Conservation (phyloP, 176 grass and related monocot species). For the Musa acuminata region DNA sequence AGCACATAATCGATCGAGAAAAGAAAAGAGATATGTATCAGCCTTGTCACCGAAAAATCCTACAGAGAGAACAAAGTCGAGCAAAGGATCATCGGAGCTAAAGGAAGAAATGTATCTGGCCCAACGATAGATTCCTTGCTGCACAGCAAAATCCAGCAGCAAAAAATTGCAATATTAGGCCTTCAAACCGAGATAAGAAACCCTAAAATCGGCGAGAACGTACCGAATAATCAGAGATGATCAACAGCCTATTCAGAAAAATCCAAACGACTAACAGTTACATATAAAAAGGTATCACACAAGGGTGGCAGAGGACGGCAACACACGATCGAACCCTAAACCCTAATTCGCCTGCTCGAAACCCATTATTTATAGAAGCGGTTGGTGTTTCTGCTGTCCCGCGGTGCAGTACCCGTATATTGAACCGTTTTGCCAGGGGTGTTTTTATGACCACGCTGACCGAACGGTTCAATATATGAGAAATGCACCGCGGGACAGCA, state of each 20-base stretch:
- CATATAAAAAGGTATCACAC: too few relatives aligned
- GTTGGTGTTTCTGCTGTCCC: background rate
- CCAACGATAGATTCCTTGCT: constrained; percentile 20
- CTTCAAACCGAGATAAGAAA: background rate
- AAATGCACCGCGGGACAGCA: background rate
- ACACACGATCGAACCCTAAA: background rate
- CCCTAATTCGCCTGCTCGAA: background rate
- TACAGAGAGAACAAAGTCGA: background rate
- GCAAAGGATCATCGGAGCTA: constrained; percentile 14
- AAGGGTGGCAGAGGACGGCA: too few relatives aligned
- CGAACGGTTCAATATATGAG: too few relatives aligned
- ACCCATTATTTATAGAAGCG: background rate
- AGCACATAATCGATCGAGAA: too few relatives aligned
- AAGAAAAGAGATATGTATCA: background rate
- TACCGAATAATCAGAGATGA: background rate
- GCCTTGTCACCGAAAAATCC: constrained; percentile 22
- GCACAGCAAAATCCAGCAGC: background rate
- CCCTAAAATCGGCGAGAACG: background rate
- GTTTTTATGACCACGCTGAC: too few relatives aligned
- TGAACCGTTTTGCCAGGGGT: too few relatives aligned
- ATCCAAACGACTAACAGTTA: too few relatives aligned
- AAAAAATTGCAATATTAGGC: constrained; percentile 22
- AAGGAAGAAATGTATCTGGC: constrained; percentile 13
- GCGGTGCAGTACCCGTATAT: background rate
- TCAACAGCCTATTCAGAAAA: too few relatives aligned